Base-by-base conservation (phyloP, 2,329 filamentous ascomycete species). In the Cladophialophora carrionii region DNA sequence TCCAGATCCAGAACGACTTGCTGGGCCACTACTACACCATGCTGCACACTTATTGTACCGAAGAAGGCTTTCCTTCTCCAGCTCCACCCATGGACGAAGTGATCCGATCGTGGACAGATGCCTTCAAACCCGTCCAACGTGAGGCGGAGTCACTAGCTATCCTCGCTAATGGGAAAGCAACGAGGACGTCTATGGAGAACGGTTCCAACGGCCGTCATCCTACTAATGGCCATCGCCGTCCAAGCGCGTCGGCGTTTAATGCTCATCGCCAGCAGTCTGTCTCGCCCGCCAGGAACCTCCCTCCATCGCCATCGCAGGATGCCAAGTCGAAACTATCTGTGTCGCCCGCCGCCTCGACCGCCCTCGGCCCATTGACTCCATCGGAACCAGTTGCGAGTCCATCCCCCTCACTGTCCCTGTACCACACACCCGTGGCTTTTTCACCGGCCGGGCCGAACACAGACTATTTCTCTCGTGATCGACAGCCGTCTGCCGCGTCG, bases 11-110 rank as follows among this genome's bases (percentile, higher is more conserved):
- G 76, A 92, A 92, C 74, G 85, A 87, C 54, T 81, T 95, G 58
- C 85, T 95, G 4, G 91, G 87, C 0, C 83, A 92, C 67, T 87
- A 91, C 71, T 95, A 95, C 77, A 95, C 91, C 0, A 83, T 87
- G 4, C 79, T 94, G 6, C 87, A 92, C 74, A 86, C 85, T 63
- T 95, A 89, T 76, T 91, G 88, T 70, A 82, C 87, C 70, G 84
- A 89, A 32, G 82, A 87, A 70, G 81, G 84, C 4, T 88, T 92
- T 71, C 88, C 89, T 0, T 89, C 88, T 53, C 89, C 90, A 1
- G 83, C 90, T 10, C 88, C 90, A 2, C 84, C 88, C 17, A 88
- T 92, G 81, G 86, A 88, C 29, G 85, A 90, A 57, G 86, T 95
- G 5, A 81, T 92, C 63, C 80, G 84, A 4, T 77, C 81, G 51